Percentiles rank a stretch among this genome's conserved stretches.
Conservation (phyloP, 495 filamentous ascomycete genomes). For the Tuber microsphaerosporum region DNA sequence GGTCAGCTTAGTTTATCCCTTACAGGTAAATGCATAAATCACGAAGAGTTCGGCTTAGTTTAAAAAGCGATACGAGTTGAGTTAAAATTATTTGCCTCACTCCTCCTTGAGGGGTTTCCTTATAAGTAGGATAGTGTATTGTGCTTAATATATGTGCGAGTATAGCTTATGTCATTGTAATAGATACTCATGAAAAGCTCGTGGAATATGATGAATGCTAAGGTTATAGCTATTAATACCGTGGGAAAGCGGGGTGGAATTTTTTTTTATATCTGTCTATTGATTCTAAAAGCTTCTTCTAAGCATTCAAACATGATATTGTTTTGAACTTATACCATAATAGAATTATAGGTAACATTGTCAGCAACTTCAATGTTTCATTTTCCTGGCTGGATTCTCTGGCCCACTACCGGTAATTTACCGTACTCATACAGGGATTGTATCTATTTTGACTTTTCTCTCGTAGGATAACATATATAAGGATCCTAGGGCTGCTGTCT, state of each 20-base stretch:
- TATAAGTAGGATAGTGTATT: neutral
- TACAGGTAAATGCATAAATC: neutral
- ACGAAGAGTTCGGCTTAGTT: neutral
- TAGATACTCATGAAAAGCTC: neutral
- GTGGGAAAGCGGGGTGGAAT: too few species aligned
- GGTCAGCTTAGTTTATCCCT: neutral
- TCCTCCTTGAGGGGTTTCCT: neutral
- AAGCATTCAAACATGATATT: neutral
- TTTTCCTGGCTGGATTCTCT: neutral
- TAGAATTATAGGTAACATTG: neutral
- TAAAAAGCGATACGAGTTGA: neutral
- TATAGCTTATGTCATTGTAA: neutral
- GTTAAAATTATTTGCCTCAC: neutral
- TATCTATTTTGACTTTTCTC: neutral
- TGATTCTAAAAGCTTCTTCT: neutral
- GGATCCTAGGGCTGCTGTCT: neutral
- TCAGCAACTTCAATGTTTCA: neutral
- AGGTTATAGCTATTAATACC: too few species aligned
- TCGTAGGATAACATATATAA: neutral
- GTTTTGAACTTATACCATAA: neutral
- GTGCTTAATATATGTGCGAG: neutral
- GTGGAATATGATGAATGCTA: neutral
- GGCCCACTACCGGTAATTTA: neutral
- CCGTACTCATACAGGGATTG: neutral
- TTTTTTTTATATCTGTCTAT: neutral